These are phyloP conservation scores for Cladosporium sp. DNA, from an alignment of 2,329 filamentous ascomycete species.

Conservation along the genomic window DNA sequence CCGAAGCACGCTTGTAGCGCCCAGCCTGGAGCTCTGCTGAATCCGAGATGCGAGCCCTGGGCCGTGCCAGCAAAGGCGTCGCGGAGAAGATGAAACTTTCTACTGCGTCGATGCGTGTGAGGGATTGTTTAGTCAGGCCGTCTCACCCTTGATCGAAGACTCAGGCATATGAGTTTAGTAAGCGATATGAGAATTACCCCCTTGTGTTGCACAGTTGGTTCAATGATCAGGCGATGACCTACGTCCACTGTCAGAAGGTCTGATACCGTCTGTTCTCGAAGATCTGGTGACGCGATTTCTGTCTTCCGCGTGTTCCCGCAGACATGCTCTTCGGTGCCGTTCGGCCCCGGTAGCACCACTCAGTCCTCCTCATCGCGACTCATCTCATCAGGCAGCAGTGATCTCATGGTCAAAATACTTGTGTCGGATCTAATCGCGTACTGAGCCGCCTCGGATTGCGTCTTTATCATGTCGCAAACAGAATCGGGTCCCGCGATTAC, in stretches of 20 bases:
- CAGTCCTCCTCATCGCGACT: not conserved
- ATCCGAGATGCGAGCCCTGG: slow-evolving; percentile 7
- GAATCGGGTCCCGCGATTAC: not conserved
- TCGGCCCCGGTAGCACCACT: not conserved
- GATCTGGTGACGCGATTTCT: not conserved
- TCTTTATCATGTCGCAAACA: slow-evolving; percentile 1
- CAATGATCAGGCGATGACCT: not conserved
- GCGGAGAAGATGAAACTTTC: not conserved
- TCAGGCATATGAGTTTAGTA: not conserved
- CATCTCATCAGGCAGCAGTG: slow-evolving; percentile 6
- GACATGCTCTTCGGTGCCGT: not conserved
- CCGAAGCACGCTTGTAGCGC: not conserved
- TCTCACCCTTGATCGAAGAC: not conserved
- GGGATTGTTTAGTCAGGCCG: not conserved
- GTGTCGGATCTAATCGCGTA: not conserved
- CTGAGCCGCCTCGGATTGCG: not conserved
- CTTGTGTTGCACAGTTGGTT: not conserved
- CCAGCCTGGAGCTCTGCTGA: not conserved
- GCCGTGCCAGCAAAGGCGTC: not conserved
- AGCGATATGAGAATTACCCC: too few relatives aligned
- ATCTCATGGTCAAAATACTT: not conserved
- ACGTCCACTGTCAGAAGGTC: not conserved
- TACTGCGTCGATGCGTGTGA: not conserved
- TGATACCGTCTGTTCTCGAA: not conserved
- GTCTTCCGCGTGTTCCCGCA: not conserved